These are phyloP conservation scores for Earliella scabrosa DNA, from an alignment of 1,284 basidiomycete genomes.

Conservation along the genomic window DNA sequence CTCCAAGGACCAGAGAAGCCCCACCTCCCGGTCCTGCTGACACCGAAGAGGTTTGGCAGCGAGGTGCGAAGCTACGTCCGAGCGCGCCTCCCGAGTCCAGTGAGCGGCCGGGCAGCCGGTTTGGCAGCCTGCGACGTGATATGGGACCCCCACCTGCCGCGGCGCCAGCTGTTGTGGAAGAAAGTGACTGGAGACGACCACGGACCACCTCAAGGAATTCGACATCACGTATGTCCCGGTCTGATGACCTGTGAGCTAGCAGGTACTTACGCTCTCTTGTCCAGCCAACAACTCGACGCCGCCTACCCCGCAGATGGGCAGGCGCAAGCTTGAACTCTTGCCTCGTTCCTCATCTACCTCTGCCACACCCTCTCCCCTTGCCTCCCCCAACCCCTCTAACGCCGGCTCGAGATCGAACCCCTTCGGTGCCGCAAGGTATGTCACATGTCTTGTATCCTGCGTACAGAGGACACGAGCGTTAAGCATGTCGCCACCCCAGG, in stretches of 20 bases:
- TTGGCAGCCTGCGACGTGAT: slow-evolving; percentile 57
- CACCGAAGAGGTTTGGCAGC: slow-evolving; percentile 75
- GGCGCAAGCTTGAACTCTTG: slow-evolving; percentile 82
- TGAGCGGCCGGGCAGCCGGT: slow-evolving; percentile 48
- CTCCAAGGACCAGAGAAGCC: slow-evolving; percentile 50
- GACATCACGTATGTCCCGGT: slow-evolving; percentile 60
- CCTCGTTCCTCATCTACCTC: slow-evolving; percentile 70
- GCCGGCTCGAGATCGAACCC: slow-evolving; percentile 64
- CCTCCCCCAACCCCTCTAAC: slow-evolving; percentile 68
- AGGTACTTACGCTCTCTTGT: not conserved
- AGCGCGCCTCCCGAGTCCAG: slow-evolving; percentile 40
- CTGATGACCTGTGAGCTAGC: not conserved
- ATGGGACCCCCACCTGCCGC: slow-evolving; percentile 48
- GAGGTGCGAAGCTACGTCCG: slow-evolving; percentile 73
- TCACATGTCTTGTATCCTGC: too few relatives aligned
- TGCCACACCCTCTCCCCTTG: slow-evolving; percentile 68
- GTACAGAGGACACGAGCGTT: too few relatives aligned
- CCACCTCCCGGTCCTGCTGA: slow-evolving; percentile 65
- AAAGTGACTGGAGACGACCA: slow-evolving; percentile 66
- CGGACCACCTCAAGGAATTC: slow-evolving; percentile 48
- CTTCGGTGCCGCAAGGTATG: slow-evolving; percentile 86
- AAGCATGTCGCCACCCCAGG: too few relatives aligned
- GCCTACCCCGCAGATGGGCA: slow-evolving; percentile 76
- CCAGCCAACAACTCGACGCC: slow-evolving; percentile 74
- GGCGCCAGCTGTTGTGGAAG: slow-evolving; percentile 36